phyloP scores from a whole-genome alignment of 495 filamentous ascomycete species.

The Xylaria venustula region DNA sequence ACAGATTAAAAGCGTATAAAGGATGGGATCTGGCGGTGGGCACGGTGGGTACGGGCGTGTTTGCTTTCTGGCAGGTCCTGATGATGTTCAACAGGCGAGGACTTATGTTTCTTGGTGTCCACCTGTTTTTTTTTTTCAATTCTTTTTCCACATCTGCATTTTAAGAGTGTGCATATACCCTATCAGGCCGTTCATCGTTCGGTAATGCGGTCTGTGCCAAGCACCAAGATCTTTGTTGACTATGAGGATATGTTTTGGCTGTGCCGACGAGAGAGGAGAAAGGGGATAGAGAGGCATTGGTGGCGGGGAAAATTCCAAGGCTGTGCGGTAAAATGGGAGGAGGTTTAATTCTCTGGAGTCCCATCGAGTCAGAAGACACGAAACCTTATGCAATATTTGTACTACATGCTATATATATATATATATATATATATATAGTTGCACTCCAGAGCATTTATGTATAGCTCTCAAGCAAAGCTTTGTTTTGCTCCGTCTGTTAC shows the following conservation, averaged over 20 bases:
- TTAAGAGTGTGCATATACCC: slow-evolving; percentile 17
- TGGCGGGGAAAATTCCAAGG: not conserved
- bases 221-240: not conserved
- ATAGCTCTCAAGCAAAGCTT: not conserved
- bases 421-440: not conserved
- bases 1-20: slow-evolving; percentile 16
- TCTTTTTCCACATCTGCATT: slow-evolving; percentile 12
- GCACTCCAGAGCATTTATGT: not conserved
- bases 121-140: slow-evolving; percentile 6
- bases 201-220: not conserved
- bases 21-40: not conserved
- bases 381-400: not conserved
- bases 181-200: slow-evolving; percentile 4
- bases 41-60: not conserved
- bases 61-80: not conserved
- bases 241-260: slow-evolving; percentile 5
- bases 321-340: not conserved
- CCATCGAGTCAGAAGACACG: not conserved
- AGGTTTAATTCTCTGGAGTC: not conserved
- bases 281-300: no score
- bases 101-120: slow-evolving; percentile 5
- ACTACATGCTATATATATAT: not conserved
- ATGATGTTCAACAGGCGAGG: not conserved
- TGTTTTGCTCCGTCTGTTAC: no score
- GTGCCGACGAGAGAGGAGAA: not conserved